Base-by-base conservation (phyloP, 164 flowering plant species). In the Dillenia suffruticosa region DNA sequence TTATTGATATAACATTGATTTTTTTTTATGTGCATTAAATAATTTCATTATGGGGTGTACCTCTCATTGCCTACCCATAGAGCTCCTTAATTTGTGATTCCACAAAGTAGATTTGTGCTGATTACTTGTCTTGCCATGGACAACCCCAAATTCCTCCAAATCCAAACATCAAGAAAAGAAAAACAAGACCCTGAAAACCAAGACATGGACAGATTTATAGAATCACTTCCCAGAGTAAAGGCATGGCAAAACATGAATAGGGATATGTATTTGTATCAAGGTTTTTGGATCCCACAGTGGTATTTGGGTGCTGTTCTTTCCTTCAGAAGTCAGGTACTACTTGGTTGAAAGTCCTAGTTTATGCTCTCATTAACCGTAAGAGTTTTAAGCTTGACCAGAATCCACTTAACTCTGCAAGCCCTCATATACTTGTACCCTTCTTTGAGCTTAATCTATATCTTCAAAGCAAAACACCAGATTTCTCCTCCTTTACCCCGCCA, bases 241-340 rank as follows among this genome's bases (percentile, higher is more conserved):
- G 68, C 50, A 8, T 65, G 58, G 57, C 12, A 12, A 1, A 14
- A 12, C 40, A 32, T 32, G 40, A 32, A 32, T 2, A 9, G 2
- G 10, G 24, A 50, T 51, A 44, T 58, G 24, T 58, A 58, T 12
- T 50, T 44, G 9, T 54, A 64, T 56, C 68, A 69, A 59, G 72
- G 68, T 45, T 64, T 64, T 54, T 64, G 72, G 72, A 32, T 32
- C 40, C 7, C 40, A 5, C 40, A 32, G 40, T 43, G 46, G 13
- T 15, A 16, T 5, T 8, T 48, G 9, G 44, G n/a, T 12, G 24
- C 5, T 13, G 14, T 51, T 8, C 32, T 22, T 14, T 53, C 61
- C 12, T 74, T 68, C 54, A 78, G 70, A 80, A 80, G 66, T 66
- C 78, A 32, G 83, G 83, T 19, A 76, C 80, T 14, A 80, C 77